Conservation (phyloP, 1,284 basidiomycete species). For the Rhodofomes roseus region DNA sequence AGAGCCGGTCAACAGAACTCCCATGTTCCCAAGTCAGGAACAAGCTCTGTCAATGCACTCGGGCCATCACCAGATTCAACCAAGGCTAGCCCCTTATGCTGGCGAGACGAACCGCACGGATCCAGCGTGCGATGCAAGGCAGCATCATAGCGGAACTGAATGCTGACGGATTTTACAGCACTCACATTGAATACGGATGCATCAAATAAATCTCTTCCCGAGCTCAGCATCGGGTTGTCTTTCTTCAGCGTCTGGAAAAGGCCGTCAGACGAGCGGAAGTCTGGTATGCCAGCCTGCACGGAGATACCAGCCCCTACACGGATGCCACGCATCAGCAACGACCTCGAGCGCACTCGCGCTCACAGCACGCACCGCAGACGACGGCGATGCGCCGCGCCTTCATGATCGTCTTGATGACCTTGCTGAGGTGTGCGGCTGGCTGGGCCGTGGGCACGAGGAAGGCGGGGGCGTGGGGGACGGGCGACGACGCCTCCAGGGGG, state of each 20-base stretch:
- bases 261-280: conserved; percentile 84
- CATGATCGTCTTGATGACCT: conserved; percentile 61
- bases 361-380: conserved; percentile 67
- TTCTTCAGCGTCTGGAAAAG: conserved; percentile 79
- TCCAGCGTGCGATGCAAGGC: too few relatives aligned
- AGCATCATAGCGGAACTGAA: too few relatives aligned
- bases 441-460: conserved; percentile 38
- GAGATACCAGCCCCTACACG: conserved; percentile 86
- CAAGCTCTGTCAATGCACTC: too few relatives aligned
- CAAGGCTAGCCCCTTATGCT: neutral
- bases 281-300: conserved; percentile 87
- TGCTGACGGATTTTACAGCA: too few relatives aligned
- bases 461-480: conserved; percentile 27
- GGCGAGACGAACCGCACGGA: neutral
- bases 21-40: too few relatives aligned
- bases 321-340: conserved; percentile 3
- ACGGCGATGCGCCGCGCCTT: conserved; percentile 83
- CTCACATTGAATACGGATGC: conserved; percentile 86
- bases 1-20: too few relatives aligned
- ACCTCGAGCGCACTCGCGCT: neutral
- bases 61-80: too few relatives aligned
- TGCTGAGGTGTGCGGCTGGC: conserved; percentile 41
- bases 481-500: conserved; percentile 29
- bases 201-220: conserved; percentile 90
- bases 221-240: conserved; percentile 71